Base-by-base conservation (phyloP, 1,139 yeast species). In the Maudiozyma humilis region DNA sequence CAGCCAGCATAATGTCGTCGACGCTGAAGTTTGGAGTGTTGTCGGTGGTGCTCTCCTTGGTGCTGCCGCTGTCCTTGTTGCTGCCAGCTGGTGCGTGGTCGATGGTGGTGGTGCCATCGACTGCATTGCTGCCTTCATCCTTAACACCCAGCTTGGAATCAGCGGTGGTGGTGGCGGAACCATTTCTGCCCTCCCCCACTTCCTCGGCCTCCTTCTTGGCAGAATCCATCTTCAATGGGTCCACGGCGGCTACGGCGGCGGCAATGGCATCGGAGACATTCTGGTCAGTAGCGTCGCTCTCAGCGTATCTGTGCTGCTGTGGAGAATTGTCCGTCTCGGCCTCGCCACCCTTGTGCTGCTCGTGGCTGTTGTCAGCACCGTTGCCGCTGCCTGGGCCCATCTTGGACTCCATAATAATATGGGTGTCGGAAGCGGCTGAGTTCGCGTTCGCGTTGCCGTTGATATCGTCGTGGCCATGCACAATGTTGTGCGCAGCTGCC, bases 201-300 rank as follows among this genome's bases (percentile, higher is more conserved):
- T 32, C 31, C 31, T 42, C 20, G 30, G 16, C 19, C 14, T 16
- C 19, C 4, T 29, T 10, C 14, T 25, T 37, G 14, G 18, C 3
- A 27, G 18, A 14, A 16, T 37, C 30, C 6, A n/a, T 14, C 29
- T 12, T 29, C 23, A 43, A 41, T 32, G 41, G 41, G 19, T 47
- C 46, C 2, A 47, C 52, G 10, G 56, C 51, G 10, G 51, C 53
- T 1, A 49, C 53, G 6, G 53, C 56, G 13, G 54, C 56, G 8
- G 50, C 54, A 35, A 49, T 49, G 1, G 54, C 54, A 13, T 51
- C 54, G 10, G 61, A 61, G 7, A 61, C 65, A 35, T 59, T 56
- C 16, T 53, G 60, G 35, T 58, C 60, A 31, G 53, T 38, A 5
- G 42, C 44, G 36, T 40, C 46, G 38, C 44, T 25, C 36, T 45